phyloP scores from a whole-genome alignment of 2,329 filamentous ascomycete genomes.

The Plectosphaerella cucumerina region DNA sequence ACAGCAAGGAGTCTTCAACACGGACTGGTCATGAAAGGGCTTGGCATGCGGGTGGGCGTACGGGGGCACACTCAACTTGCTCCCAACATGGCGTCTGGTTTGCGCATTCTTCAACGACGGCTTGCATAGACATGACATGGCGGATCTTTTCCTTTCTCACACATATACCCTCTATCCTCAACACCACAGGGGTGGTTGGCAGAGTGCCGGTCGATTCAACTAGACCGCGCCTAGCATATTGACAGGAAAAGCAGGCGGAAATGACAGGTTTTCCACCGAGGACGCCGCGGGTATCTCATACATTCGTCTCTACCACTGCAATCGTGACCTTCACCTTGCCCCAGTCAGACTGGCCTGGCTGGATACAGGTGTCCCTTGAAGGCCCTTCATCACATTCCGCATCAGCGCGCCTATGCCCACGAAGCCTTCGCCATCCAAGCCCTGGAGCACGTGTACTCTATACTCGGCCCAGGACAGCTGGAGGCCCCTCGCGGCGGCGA shows the following conservation, averaged over 20 bases:
- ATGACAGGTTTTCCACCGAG: background rate
- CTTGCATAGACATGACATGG: constrained; percentile 9
- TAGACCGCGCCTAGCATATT: constrained; percentile 15
- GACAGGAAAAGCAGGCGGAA: background rate
- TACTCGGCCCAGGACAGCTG: constrained; percentile 70
- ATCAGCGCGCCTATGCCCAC: constrained; percentile 67
- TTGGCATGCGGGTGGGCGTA: background rate
- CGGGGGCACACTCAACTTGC: constrained; percentile 11
- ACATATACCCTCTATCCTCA: constrained; percentile 30
- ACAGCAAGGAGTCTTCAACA: constrained; percentile 5
- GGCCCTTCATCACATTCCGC: constrained; percentile 75
- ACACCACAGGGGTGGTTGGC: constrained; percentile 17
- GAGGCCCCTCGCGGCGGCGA: constrained; percentile 63
- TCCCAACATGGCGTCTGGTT: constrained; percentile 9
- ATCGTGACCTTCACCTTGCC: no score
- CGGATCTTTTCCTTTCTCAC: background rate
- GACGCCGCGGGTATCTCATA: constrained; percentile 1
- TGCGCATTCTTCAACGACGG: constrained; percentile 11
- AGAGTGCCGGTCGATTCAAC: constrained; percentile 19
- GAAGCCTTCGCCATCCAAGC: constrained; percentile 61
- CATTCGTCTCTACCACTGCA: background rate
- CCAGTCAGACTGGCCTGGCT: background rate
- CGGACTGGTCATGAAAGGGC: background rate
- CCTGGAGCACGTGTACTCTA: constrained; percentile 64
- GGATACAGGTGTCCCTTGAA: constrained; percentile 43